Conservation (phyloP, 129 eudicot genomes). For the Artemisia argyi region DNA sequence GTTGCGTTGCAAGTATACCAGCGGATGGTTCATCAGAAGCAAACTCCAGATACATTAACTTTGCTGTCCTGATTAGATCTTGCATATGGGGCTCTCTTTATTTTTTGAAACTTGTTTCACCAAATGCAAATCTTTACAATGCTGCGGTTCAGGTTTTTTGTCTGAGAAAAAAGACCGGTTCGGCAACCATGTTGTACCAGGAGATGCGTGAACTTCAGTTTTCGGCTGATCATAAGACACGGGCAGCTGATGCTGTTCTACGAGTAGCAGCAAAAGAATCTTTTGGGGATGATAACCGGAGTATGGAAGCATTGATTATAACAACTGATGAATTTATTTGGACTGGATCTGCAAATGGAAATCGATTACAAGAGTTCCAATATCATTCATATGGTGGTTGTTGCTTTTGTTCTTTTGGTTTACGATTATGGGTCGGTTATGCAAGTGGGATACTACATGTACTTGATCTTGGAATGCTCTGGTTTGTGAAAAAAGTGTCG, state of each 20-base stretch:
- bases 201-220: conserved; percentile 70
- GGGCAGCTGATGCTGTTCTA: conserved; percentile 90
- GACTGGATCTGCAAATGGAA: conserved; percentile 89
- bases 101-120: conserved; percentile 52
- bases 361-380: conserved; percentile 68
- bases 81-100: conserved; percentile 93
- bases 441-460: conserved; percentile 72
- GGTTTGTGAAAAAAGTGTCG: no score
- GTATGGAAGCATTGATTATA: conserved; percentile 64
- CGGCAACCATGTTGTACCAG: conserved; percentile 62
- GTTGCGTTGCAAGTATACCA: conserved; percentile 74
- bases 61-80: conserved; percentile 62
- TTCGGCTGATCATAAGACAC: conserved; percentile 80
- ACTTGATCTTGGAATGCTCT: conserved; percentile 75
- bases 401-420: conserved; percentile 74
- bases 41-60: conserved; percentile 75
- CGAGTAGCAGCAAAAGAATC: conserved; percentile 89
- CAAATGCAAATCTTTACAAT: conserved; percentile 76
- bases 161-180: conserved; percentile 49
- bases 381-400: conserved; percentile 49
- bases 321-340: conserved; percentile 73
- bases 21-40: conserved; percentile 72
- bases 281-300: conserved; percentile 68
- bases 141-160: conserved; percentile 85
- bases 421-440: conserved; percentile 88